Evolutionary conservation across 441 rosid genomes (phyloP), one percentile per base, ranked within the genome.

Genomic region (Aquilaria agallochum): DNA sequence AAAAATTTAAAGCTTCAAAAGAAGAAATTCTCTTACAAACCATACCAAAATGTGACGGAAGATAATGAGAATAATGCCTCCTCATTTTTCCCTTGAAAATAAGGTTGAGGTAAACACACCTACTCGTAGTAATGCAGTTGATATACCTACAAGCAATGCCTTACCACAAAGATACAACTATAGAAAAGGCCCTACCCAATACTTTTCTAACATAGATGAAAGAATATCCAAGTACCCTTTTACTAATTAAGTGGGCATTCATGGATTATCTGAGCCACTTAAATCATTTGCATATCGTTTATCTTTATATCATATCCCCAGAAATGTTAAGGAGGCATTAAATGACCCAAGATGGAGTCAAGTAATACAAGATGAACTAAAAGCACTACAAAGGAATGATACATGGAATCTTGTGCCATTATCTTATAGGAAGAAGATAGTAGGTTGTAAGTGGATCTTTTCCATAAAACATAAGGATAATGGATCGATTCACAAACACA

Each of bases 381-480:
- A 15, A 5, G 30, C 55, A 0, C 30, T 52, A 3, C 9, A n/a
- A 10, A 52, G 14, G 30, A 52, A 14, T 52, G 3, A 52, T 3
- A 52, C 55, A 52, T 52, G 55, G 55, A 15, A n/a, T 2, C 55
- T 52, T 15, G 15, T 52, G 8, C 55, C 30, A 52, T 30, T 52
- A 52, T 30, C 55, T n/a, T 3, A 52, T 13, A 30, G 55, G 14
- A 52, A 52, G 30, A 52, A 52, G 9, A 52, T 33, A 1, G 8
- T 52, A 1, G 55, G 55, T 1, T n/a, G 6, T 14, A 52, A 52
- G 7, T 36, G 44, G 44, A 9, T 36, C 0, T 36, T 36, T 9
- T 5, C 44, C 5, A 36, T 36, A 5, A 52, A 52, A 52, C 31
- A 52, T 30, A 52, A 52, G 1, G 30, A 2, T 5, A 10, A 14